These are phyloP conservation scores for barrel medic (Medicago truncatula) DNA, from an alignment of 306 rosid species.

Conservation along the genomic window MtrunA17r5.0-ANR NC_053042.1:33490001-33490500, in stretches of 20 bases:
- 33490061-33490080: conserved; percentile 68
- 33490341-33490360: conserved; percentile 59
- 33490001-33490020: conserved; percentile 96
- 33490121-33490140: conserved; percentile 74
- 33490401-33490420: conserved; percentile 80
- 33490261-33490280: conserved; percentile 79
- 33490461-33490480: conserved; percentile 81
- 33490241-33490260: conserved; percentile 57
- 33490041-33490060: conserved; percentile 76
- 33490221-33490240: conserved; percentile 54
- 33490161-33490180: conserved; percentile 88
- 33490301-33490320: conserved; percentile 76
- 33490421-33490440: conserved; percentile 70
- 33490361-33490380: conserved; percentile 74
- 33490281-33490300: conserved; percentile 58
- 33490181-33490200: conserved; percentile 69
- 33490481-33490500: conserved; percentile 92
- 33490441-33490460: conserved; percentile 82
- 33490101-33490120: conserved; percentile 78
- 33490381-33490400: conserved; percentile 77
- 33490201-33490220: conserved; percentile 58
- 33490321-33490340: conserved; percentile 57
- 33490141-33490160: conserved; percentile 86
- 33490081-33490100: conserved; percentile 80
- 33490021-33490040: conserved; percentile 96